Conservation (phyloP, 140 eudicot genomes). For the Oenanthe javanica region DNA sequence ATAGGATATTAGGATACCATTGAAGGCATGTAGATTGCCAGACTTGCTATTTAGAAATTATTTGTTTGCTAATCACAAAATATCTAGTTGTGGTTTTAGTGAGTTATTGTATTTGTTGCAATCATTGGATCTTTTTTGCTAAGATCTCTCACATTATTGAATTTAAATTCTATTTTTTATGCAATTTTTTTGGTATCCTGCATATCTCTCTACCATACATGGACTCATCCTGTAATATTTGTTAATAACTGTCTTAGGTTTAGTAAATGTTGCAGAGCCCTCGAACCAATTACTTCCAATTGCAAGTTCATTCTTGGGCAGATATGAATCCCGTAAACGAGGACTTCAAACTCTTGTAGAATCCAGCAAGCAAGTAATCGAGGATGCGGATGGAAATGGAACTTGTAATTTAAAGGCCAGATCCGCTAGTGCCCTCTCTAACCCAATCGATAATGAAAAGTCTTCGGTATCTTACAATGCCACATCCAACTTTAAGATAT, state of each 20-base stretch:
- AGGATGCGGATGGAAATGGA: conserved; percentile 23
- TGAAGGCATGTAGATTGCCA: not conserved
- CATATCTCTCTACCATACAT: not conserved
- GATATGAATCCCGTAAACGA: conserved; percentile 16
- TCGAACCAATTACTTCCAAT: conserved; percentile 21
- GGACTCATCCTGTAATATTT: not conserved
- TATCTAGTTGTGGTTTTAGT: not conserved
- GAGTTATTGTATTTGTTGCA: not conserved
- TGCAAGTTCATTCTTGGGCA: conserved; percentile 22
- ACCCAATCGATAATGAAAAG: conserved; percentile 10
- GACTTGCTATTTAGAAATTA: not conserved
- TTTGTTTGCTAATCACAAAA: not conserved
- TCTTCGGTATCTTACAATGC: conserved; percentile 30
- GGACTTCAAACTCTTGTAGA: conserved; percentile 34
- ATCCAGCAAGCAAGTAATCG: conserved; percentile 19
- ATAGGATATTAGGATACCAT: too few relatives aligned
- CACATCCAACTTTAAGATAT: conserved; percentile 51
- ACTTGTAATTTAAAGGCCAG: conserved; percentile 23
- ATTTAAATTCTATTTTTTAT: not conserved
- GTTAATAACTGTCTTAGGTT: not conserved
- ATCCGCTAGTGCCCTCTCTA: conserved; percentile 18
- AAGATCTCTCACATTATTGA: not conserved
- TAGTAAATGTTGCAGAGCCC: conserved; percentile 27
- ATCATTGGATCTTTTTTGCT: not conserved
- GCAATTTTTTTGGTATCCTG: not conserved